Percentiles rank a stretch among this genome's conserved stretches.
Evolutionary conservation across 2,329 filamentous ascomycete species (phyloP).

Genomic region (Aspergillus fijiensis): DNA sequence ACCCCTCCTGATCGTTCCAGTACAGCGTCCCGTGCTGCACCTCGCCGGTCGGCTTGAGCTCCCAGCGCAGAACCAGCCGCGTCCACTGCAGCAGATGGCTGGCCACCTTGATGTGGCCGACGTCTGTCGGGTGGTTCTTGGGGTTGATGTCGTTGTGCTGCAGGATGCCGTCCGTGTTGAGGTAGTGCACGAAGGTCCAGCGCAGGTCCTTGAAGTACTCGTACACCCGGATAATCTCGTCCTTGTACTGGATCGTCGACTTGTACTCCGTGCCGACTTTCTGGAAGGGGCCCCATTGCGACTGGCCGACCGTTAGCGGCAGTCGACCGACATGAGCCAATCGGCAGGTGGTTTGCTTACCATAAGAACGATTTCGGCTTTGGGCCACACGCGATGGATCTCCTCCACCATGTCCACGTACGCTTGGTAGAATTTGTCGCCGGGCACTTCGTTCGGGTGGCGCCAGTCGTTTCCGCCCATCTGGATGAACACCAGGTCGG

Average conservation of each 20-base stretch:
- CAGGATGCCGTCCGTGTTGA: constrained; percentile 61
- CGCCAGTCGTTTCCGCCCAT: constrained; percentile 50
- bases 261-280: constrained; percentile 52
- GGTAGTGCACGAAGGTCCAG: constrained; percentile 57
- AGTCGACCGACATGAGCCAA: too few species aligned
- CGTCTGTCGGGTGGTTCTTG: constrained; percentile 60
- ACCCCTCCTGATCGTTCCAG: constrained; percentile 53
- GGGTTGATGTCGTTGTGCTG: constrained; percentile 63
- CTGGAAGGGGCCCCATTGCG: constrained; percentile 57
- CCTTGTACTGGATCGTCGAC: constrained; percentile 49
- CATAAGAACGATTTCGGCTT: constrained; percentile 45
- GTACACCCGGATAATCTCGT: constrained; percentile 54
- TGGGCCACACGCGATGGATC: constrained; percentile 43
- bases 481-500: constrained; percentile 48
- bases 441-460: constrained; percentile 42
- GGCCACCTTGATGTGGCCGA: constrained; percentile 61
- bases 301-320: constrained; percentile 30
- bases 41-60: constrained; percentile 56
- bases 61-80: constrained; percentile 57
- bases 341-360: constrained; percentile 15
- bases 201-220: constrained; percentile 52
- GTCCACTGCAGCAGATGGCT: constrained; percentile 61
- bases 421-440: constrained; percentile 36
- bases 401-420: constrained; percentile 46
- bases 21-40: constrained; percentile 52